Conservation (phyloP, 208 protist species). For the Acanthamoeba royreba region DNA sequence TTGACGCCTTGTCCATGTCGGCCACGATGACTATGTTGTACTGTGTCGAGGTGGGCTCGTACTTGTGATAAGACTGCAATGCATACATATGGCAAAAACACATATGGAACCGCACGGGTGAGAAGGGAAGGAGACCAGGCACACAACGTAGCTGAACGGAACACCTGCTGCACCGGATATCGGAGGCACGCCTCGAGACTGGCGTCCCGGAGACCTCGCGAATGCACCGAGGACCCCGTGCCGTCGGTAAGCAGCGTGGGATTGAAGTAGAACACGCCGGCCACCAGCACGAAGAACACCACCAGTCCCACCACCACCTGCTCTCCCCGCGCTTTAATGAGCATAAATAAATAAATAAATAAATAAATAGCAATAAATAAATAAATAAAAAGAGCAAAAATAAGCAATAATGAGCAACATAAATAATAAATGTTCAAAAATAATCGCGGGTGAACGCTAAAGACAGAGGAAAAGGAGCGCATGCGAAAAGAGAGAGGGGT, state of each 20-base stretch:
- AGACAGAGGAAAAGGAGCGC: too few species aligned
- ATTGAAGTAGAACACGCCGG: not conserved
- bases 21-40: constrained; percentile 52
- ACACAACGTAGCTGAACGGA: not conserved
- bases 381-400: not conserved
- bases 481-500: not conserved
- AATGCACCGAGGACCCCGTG: not conserved
- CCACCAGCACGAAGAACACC: not conserved
- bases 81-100: not conserved
- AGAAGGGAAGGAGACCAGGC: not conserved
- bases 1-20: constrained; percentile 61
- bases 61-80: constrained; percentile 29
- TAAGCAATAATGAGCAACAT: not conserved
- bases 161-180: not conserved
- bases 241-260: not conserved
- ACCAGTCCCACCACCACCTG: not conserved
- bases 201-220: not conserved
- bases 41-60: not conserved
- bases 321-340: not conserved
- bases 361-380: not conserved
- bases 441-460: too few species aligned
- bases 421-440: too few species aligned
- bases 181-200: not conserved
- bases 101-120: not conserved
- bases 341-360: not conserved